Evolutionary conservation across 768 basidiomycete genomes (phyloP).

Genomic region (Leccinum longicurvipes): DNA sequence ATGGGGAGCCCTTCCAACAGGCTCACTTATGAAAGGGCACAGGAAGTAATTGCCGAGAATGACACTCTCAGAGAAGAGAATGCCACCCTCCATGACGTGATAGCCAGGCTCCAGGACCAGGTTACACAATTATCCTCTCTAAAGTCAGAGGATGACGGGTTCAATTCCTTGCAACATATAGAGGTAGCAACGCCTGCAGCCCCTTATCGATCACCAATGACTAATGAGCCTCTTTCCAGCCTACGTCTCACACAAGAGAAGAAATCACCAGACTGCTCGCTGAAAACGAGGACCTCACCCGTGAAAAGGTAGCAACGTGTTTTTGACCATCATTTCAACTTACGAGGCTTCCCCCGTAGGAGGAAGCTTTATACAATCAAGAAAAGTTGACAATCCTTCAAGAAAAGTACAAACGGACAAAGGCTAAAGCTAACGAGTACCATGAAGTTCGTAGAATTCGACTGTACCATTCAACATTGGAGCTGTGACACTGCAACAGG

Average conservation of each 20-base stretch:
- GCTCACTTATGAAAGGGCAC: conserved; percentile 4
- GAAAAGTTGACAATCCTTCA: conserved; percentile 9
- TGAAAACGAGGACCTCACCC: conserved; percentile 13
- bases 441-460: conserved; percentile 16
- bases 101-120: conserved; percentile 15
- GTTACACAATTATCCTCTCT: conserved; percentile 5
- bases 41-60: conserved; percentile 16
- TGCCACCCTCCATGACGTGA: conserved; percentile 9
- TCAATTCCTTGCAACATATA: neutral
- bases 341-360: conserved; percentile 9
- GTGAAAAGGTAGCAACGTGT: conserved; percentile 10
- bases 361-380: conserved; percentile 3
- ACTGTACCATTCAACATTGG: neutral
- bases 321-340: neutral
- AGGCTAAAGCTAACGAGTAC: conserved; percentile 14
- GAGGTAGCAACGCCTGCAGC: conserved; percentile 3
- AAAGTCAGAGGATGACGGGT: conserved; percentile 16
- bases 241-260: conserved; percentile 1
- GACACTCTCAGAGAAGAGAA: conserved; percentile 20
- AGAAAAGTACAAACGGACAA: conserved; percentile 22
- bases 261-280: conserved; percentile 16
- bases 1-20: neutral
- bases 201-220: neutral
- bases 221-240: conserved; percentile 11
- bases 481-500: conserved; percentile 10